Evolutionary conservation across 768 basidiomycete species (phyloP), one percentile per base, ranked within the genome.

Genomic region (Agaricus bisporus): DNA sequence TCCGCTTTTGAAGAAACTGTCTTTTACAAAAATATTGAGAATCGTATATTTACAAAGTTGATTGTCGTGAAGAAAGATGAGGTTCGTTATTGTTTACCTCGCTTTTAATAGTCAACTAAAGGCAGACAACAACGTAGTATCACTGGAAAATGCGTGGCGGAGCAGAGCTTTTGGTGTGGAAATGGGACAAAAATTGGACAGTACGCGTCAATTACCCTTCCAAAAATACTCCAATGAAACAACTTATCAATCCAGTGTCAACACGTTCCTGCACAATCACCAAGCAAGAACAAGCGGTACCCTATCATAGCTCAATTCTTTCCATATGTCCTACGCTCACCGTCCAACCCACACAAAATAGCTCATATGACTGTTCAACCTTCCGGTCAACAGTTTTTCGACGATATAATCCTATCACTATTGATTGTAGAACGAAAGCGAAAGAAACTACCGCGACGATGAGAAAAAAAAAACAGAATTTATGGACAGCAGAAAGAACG

Each of bases 381-480:
- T 14, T 29, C 29, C 10, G 59, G 57, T 17, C 55, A 60, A 26
- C 26, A 49, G 8, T 46, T 54, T 22, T 52, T 60, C 25, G 57
- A 60, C 44, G 55, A 58, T n/a, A 48, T 60, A 22, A 7, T 60
- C 5, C 48, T 60, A 9, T 58, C 59, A 2, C 39, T 51, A 4
- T 25, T 60, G 20, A 47, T 58, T 22, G 37, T 58, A 10, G 57
- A 60, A 28, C 51, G 59, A 14, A 42, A 44, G 28, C 41, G 38
- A 26, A 54, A 32, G 41, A 48, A 42, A 7, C 5, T 32, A 7
- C 7, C 32, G 32, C 32, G 32, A 11, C 32, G 32, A 32, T 32
- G 8, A 32, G 5, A 32, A 32, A 4, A 32, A 32, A 32, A 3
- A 32, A 32, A n/a, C n/a, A n/a, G n/a, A n/a, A 32, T 4, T 22